These are phyloP conservation scores for Cryptococcus sp. DNA, from an alignment of 1,284 basidiomycete genomes.

Conservation along the genomic window DNA sequence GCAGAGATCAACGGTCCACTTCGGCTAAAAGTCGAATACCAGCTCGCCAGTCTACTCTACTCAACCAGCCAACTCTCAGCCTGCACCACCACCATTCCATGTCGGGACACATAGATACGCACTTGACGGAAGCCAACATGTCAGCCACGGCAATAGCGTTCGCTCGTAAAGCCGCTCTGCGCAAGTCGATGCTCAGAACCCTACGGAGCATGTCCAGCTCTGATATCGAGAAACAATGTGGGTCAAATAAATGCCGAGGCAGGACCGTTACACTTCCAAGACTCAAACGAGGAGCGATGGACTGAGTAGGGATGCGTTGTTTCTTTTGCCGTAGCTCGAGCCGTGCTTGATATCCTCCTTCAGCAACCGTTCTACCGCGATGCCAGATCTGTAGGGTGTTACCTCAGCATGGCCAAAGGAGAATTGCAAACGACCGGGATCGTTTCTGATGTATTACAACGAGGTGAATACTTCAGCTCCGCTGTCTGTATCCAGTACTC, in stretches of 20 bases:
- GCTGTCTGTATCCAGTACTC: background rate
- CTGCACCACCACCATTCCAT: background rate
- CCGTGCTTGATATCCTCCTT: conserved; percentile 33
- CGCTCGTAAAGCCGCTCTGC: conserved; percentile 39
- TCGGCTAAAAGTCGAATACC: background rate
- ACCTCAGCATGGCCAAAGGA: conserved; percentile 49
- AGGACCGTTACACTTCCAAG: background rate
- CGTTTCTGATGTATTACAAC: conserved; percentile 37
- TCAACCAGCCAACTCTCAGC: background rate
- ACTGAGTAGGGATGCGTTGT: background rate
- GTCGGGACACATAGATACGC: background rate
- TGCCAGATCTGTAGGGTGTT: conserved; percentile 45
- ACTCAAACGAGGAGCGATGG: background rate
- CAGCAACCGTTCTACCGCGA: conserved; percentile 34
- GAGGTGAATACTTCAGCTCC: conserved; percentile 23
- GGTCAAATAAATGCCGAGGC: conserved; percentile 7
- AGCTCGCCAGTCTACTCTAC: conserved; percentile 1
- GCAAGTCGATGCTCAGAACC: conserved; percentile 42
- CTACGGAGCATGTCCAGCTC: conserved; percentile 33
- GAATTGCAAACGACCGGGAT: conserved; percentile 48
- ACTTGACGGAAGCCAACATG: conserved; percentile 4
- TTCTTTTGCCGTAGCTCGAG: too few species aligned
- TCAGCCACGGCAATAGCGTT: conserved; percentile 17
- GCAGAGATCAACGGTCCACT: too few species aligned
- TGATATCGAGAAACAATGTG: conserved; percentile 46